Conservation (phyloP, 1,284 basidiomycete species). For the Cutaneotrichosporon sp. region DNA sequence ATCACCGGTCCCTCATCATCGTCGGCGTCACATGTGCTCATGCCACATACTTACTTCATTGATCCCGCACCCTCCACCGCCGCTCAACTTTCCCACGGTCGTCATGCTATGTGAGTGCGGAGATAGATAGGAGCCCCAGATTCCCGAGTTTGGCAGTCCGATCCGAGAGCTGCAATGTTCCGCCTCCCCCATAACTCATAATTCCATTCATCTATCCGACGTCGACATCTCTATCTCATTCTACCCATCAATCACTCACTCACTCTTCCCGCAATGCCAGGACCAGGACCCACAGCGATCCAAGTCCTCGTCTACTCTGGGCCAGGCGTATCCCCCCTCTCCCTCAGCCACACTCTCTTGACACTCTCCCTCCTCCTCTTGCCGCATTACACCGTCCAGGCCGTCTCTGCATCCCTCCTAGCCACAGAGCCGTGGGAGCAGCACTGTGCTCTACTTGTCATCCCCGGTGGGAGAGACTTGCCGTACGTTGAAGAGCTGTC, state of each 20-base stretch:
- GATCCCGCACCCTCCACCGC: no score
- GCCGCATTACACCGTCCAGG: slow-evolving; percentile 72
- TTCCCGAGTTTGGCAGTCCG: neutral
- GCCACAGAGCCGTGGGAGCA: slow-evolving; percentile 67
- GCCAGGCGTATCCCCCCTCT: slow-evolving; percentile 60
- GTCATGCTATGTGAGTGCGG: neutral
- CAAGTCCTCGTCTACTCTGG: slow-evolving; percentile 75
- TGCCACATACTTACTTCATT: no score
- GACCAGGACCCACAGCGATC: slow-evolving; percentile 35
- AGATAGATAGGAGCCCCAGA: neutral
- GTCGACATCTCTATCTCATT: neutral
- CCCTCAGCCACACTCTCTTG: slow-evolving; percentile 56
- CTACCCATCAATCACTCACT: neutral
- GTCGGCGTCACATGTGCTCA: no score
- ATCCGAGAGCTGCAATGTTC: neutral
- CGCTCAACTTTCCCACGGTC: neutral
- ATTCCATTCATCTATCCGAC: no score
- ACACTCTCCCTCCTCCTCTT: slow-evolving; percentile 59
- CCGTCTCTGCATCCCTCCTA: slow-evolving; percentile 58
- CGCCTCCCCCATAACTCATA: neutral
- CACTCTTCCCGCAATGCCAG: slow-evolving; percentile 27
- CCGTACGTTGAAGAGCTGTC: slow-evolving; percentile 54
- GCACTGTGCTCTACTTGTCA: slow-evolving; percentile 68
- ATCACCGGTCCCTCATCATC: neutral
- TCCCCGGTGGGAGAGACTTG: slow-evolving; percentile 61